phyloP scores from a whole-genome alignment of 768 basidiomycete genomes.

The Rhizopogon vulgaris region DNA sequence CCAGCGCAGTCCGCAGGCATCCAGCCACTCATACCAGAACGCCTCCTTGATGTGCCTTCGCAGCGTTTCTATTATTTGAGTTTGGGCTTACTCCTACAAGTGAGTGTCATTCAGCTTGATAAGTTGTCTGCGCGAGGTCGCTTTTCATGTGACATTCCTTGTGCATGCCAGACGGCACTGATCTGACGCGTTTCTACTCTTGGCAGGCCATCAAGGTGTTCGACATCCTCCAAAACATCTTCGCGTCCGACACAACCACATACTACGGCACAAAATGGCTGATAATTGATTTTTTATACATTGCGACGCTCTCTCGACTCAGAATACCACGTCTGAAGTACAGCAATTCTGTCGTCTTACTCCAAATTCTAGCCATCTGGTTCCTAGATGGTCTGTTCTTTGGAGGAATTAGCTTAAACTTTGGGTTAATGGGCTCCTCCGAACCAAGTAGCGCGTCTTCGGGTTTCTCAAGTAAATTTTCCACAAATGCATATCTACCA shows the following conservation, averaged over 20 bases:
- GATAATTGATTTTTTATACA: conserved; percentile 60
- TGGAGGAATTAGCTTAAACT: conserved; percentile 60
- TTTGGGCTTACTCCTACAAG: conserved; percentile 72
- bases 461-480: conserved; percentile 25
- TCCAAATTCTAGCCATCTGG: conserved; percentile 58
- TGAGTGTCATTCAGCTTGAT: conserved; percentile 21
- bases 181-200: background rate
- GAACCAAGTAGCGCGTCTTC: conserved; percentile 7
- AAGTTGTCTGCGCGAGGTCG: background rate
- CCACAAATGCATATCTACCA: background rate
- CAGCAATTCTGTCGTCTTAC: conserved; percentile 50
- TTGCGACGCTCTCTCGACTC: conserved; percentile 49
- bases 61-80: conserved; percentile 77
- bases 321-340: conserved; percentile 74
- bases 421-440: conserved; percentile 22
- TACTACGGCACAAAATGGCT: conserved; percentile 63
- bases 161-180: background rate
- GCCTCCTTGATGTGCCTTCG: conserved; percentile 67
- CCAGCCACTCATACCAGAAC: conserved; percentile 64
- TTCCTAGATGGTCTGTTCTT: conserved; percentile 66
- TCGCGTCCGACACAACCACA: conserved; percentile 37
- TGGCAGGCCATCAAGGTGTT: conserved; percentile 68
- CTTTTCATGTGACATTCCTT: background rate
- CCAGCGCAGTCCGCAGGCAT: conserved; percentile 8
- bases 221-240: conserved; percentile 55